Percentiles rank a stretch among this genome's conserved stretches.
Evolutionary conservation across 805 yeast genomes (phyloP).

Genomic region (Suhomyces faveliae): DNA sequence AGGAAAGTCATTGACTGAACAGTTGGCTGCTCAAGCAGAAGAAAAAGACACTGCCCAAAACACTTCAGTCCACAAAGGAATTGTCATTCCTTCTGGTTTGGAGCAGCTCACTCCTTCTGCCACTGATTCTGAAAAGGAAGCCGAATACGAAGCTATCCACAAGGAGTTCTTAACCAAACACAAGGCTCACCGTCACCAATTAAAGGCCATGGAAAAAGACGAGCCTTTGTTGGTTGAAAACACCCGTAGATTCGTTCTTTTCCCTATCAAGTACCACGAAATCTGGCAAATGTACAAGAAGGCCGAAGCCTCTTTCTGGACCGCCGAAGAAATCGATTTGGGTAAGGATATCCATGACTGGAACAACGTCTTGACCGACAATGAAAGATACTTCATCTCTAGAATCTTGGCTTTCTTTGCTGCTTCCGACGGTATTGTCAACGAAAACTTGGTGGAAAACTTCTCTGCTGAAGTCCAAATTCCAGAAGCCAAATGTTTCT

Average conservation of each 20-base stretch:
- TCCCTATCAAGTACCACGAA: conserved; percentile 96
- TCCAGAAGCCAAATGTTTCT: conserved; percentile 98
- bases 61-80: conserved; percentile 18
- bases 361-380: conserved; percentile 84
- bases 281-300: conserved; percentile 98
- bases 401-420: conserved; percentile 97
- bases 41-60: conserved; percentile 31
- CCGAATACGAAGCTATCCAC: conserved; percentile 43
- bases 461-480: conserved; percentile 96
- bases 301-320: conserved; percentile 99
- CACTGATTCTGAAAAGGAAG: conserved; percentile 24
- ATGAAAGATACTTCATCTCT: conserved; percentile 89
- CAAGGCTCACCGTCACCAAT: conserved; percentile 66
- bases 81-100: conserved; percentile 11
- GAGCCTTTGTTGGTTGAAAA: conserved; percentile 89
- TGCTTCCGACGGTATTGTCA: conserved; percentile 97
- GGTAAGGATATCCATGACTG: conserved; percentile 91
- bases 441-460: conserved; percentile 95
- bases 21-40: conserved; percentile 42
- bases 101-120: conserved; percentile 22
- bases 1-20: conserved; percentile 41
- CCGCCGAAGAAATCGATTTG: conserved; percentile 97
- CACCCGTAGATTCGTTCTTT: conserved; percentile 83
- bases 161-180: conserved; percentile 57
- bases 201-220: conserved; percentile 75